Evolutionary conservation across 192 early-diverging fungal species (phyloP), one percentile per base, ranked within the genome.

Genomic region (Spinellus fusiger): DNA sequence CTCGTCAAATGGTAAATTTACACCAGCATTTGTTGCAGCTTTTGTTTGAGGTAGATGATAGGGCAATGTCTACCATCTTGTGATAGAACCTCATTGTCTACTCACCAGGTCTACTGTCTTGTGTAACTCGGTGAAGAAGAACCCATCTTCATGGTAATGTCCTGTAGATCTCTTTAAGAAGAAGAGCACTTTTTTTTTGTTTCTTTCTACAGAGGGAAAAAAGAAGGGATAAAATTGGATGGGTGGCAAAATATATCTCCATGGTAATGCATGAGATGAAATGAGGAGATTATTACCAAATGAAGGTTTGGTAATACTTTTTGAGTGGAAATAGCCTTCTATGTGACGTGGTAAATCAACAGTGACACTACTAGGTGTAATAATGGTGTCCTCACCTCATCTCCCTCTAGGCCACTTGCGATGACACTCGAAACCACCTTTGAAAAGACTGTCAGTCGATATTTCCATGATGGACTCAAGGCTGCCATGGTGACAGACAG

Each of bases 401-500:
- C 15, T 26, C 25, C 28, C 34, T 26, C n/a, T 40, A 2, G 22
- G 16, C 16, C 8, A 34, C 22, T 37, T 37, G 22, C 6, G 37
- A 58, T 58, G 34, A 40, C 56, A 46, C 32, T 64, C 29, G 62
- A 64, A 25, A 48, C 53, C 8, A 32, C 32, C 1, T 56, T 56
- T 23, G 46, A 56, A 6, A 23, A 48, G n/a, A 22, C 37, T 9
- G 61, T 59, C 34, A 59, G 54, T n/a, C 54, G 47, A n/a, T 63
- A 53, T 10, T 66, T 72, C 40, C 69, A 68, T 9, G 72, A 76
- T 51, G 74, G 79, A 40, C 56, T 84, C 8, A 60, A 79, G 33
- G 79, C 80, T n/a, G 77, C 79, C 20, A 49, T 84, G 9, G 64
- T 86, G 0, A 84, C 82, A 9, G 84, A 86, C 62, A 59, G 76